Evolutionary conservation across 345 rosid genomes (phyloP).

Genomic region (Dimocarpus longan): DNA sequence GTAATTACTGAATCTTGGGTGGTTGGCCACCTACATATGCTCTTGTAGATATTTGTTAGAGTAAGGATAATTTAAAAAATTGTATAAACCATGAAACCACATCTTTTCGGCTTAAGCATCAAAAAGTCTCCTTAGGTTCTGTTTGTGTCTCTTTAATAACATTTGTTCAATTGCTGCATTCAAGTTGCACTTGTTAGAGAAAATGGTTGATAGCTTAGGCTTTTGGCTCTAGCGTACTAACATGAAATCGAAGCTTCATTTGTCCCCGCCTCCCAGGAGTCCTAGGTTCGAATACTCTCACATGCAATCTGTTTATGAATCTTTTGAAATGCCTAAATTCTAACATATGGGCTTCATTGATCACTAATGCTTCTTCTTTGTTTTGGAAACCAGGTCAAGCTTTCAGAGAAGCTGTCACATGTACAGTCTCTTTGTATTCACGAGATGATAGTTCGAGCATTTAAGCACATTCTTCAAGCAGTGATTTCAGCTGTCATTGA

Average conservation of each 20-base stretch:
- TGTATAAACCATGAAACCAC: background rate
- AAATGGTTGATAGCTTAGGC: too few relatives aligned
- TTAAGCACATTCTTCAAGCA: conserved; percentile 88
- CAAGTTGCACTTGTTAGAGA: background rate
- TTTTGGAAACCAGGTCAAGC: conserved; percentile 69
- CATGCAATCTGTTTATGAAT: too few relatives aligned
- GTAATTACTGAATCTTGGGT: background rate
- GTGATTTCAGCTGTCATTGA: conserved; percentile 72
- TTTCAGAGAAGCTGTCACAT: conserved; percentile 92
- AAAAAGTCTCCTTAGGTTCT: background rate
- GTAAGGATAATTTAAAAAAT: background rate
- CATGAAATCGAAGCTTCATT: too few relatives aligned
- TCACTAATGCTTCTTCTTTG: conserved; percentile 24
- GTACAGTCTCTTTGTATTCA: conserved; percentile 95
- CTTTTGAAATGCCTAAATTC: too few relatives aligned
- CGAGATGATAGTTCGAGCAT: conserved; percentile 97
- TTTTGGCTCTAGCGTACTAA: too few relatives aligned
- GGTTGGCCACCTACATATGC: background rate
- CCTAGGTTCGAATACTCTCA: too few relatives aligned
- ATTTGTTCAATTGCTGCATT: background rate
- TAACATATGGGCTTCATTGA: conserved; percentile 6
- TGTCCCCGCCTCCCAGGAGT: too few relatives aligned
- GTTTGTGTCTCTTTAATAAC: background rate
- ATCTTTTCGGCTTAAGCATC: background rate
- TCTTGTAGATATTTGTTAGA: background rate